phyloP scores from a whole-genome alignment of 331 rosid genomes.

The Ulmus americana region DNA sequence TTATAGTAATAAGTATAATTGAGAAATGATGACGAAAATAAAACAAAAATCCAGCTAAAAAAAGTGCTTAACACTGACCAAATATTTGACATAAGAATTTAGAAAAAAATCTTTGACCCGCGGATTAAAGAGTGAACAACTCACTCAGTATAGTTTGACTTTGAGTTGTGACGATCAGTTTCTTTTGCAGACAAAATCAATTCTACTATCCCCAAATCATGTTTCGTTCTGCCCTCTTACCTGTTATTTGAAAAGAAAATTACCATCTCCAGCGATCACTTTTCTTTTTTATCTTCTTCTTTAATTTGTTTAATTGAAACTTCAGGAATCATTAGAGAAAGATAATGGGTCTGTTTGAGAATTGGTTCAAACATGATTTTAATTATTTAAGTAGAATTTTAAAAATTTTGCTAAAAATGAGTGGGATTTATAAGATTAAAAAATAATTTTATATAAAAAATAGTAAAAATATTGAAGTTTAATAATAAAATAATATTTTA shows the following conservation, averaged over 20 bases:
- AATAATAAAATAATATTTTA: too few species aligned
- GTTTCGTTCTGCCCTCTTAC: neutral
- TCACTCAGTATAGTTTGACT: constrained; percentile 12
- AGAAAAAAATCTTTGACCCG: constrained; percentile 13
- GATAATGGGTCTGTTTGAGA: too few species aligned
- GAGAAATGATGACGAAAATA: neutral
- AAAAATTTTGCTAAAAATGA: too few species aligned
- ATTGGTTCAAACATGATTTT: too few species aligned
- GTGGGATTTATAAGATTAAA: too few species aligned
- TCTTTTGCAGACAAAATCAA: neutral
- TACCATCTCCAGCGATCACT: neutral
- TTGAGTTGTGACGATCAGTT: neutral
- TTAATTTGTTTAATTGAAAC: neutral
- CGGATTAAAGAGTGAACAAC: constrained; percentile 3
- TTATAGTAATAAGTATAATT: constrained; percentile 7
- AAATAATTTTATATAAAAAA: too few species aligned
- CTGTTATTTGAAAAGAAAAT: neutral
- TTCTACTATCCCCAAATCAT: neutral
- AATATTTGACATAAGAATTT: constrained; percentile 14
- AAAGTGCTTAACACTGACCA: constrained; percentile 4
- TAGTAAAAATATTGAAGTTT: too few species aligned
- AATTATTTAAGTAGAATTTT: too few species aligned
- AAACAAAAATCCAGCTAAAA: constrained; percentile 10
- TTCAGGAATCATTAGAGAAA: neutral
- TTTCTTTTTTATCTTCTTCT: neutral